A percentile compares a stretch with the other conserved stretches of the same genome.
These are phyloP conservation scores for Candida yuanshanica DNA, from an alignment of 805 yeast species.

Conservation along the genomic window DNA sequence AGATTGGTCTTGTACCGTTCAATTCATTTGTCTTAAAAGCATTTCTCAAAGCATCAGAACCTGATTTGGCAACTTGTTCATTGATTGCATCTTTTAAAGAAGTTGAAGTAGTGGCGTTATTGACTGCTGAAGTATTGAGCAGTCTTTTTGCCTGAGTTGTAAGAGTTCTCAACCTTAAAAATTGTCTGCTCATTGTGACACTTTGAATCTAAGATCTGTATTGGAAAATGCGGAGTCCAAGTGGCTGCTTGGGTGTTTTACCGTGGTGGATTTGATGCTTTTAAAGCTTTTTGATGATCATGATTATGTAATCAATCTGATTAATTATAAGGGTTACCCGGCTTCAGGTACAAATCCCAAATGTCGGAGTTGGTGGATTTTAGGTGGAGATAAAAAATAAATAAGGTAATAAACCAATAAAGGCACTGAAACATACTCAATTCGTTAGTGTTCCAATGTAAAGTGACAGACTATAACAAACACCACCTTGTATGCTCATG, in stretches of 20 bases:
- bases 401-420: too few relatives aligned
- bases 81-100: slow-evolving; percentile 5
- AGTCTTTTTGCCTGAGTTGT: slow-evolving; percentile 4
- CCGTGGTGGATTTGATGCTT: too few relatives aligned
- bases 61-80: slow-evolving; percentile 16
- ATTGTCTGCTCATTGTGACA: not conserved
- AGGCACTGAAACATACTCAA: too few relatives aligned
- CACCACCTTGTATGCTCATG: too few relatives aligned
- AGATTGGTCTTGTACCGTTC: slow-evolving; percentile 82
- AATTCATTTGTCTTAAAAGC: slow-evolving; percentile 35
- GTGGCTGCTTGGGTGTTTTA: too few relatives aligned
- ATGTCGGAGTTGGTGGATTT: not conserved
- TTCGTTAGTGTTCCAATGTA: too few relatives aligned
- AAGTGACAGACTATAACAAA: too few relatives aligned
- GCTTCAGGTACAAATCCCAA: not conserved
- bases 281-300: too few relatives aligned
- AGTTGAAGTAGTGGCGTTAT: slow-evolving; percentile 15
- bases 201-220: too few relatives aligned
- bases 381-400: too few relatives aligned
- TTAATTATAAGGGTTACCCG: not conserved
- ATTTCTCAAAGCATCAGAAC: slow-evolving; percentile 28
- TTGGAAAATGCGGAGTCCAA: too few relatives aligned
- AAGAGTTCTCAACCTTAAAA: not conserved
- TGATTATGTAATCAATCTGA: too few relatives aligned
- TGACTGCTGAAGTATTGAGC: slow-evolving; percentile 12